Evolutionary conservation across 2,329 filamentous ascomycete genomes (phyloP).

Genomic region (Volutella citrinella): DNA sequence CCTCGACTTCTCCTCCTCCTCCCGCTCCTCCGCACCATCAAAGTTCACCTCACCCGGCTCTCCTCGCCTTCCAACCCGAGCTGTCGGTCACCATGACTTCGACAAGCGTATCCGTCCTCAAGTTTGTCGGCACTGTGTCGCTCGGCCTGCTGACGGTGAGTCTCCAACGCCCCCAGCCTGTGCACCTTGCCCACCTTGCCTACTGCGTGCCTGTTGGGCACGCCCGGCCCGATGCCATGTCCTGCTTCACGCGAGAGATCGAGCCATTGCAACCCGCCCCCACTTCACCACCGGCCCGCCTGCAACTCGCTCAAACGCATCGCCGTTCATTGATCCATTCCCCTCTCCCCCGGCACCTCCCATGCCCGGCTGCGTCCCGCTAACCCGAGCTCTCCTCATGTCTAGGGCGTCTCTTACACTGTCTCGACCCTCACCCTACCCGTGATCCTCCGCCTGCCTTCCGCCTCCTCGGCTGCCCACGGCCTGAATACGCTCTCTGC

Average conservation of each 20-base stretch:
- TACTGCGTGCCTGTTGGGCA: no score
- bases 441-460: conserved; percentile 75
- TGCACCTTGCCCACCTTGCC: no score
- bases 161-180: conserved; percentile 15
- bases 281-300: no score
- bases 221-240: no score
- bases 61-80: background rate
- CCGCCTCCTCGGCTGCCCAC: conserved; percentile 66
- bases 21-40: no score
- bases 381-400: conserved; percentile 4
- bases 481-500: conserved; percentile 67
- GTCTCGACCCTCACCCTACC: conserved; percentile 76
- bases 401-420: conserved; percentile 83
- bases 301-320: no score
- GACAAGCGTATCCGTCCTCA: conserved; percentile 72
- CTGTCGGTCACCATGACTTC: conserved; percentile 52
- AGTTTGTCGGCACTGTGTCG: conserved; percentile 90
- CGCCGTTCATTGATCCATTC: no score
- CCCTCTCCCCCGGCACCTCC: no score
- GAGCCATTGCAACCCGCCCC: no score
- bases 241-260: no score
- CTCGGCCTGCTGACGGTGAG: conserved; percentile 84
- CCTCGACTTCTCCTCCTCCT: no score
- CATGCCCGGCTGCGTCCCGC: no score
- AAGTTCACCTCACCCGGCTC: background rate